phyloP scores from a whole-genome alignment of 1,139 yeast species.

The Yamadazyma oceani region DNA sequence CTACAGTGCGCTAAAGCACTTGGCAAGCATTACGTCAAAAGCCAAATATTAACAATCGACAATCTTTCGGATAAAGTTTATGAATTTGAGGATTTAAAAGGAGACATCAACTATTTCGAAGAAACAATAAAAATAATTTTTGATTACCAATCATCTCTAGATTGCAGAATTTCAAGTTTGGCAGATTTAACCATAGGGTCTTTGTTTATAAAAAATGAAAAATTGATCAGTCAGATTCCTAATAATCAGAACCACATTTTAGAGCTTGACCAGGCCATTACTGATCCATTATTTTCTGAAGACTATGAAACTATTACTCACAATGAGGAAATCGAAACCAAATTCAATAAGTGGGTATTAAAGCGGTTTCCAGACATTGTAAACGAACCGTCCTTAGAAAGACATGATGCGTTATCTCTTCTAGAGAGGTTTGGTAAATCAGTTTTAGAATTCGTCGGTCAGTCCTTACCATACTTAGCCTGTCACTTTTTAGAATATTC shows the following conservation, averaged over 20 bases:
- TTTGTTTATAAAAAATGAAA: slow-evolving; percentile 1
- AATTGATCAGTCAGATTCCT: neutral
- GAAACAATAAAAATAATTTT: slow-evolving; percentile 5
- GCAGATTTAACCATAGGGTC: slow-evolving; percentile 11
- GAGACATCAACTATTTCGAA: neutral
- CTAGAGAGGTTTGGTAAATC: neutral
- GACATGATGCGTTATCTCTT: neutral
- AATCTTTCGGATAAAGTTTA: neutral
- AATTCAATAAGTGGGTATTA: neutral
- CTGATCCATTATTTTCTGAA: neutral
- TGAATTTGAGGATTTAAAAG: slow-evolving; percentile 8
- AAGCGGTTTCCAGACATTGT: neutral
- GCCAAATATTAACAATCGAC: neutral
- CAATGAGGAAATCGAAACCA: neutral
- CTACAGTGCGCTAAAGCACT: slow-evolving; percentile 4
- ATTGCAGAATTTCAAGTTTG: slow-evolving; percentile 2
- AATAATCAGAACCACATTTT: slow-evolving; percentile 1
- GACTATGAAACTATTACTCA: too few relatives aligned
- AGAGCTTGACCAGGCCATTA: neutral
- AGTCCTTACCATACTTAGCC: slow-evolving; percentile 6
- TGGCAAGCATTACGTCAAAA: neutral
- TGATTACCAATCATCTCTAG: slow-evolving; percentile 1
- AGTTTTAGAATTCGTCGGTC: neutral
- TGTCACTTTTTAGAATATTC: slow-evolving; percentile 9
- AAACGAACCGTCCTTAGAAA: neutral